Evolutionary conservation across 108 stramenopile species (phyloP).

Genomic region (Cyclostephanos tholiformis): DNA sequence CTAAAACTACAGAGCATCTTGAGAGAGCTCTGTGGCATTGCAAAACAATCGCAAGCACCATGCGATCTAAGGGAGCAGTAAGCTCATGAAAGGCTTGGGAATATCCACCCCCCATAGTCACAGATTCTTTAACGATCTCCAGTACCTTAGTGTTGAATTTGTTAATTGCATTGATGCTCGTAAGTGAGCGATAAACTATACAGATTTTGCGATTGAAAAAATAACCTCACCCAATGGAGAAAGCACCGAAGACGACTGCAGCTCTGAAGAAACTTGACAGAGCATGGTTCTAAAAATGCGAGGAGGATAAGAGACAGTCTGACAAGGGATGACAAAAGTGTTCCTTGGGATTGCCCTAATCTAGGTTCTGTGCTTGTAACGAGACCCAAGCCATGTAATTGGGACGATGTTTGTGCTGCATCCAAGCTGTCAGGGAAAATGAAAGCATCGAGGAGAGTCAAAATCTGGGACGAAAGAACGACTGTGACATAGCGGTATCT

Average conservation of each 20-base stretch:
- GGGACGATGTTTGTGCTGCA: constrained; percentile 56
- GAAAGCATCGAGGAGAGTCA: constrained; percentile 83
- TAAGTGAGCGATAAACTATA: no score
- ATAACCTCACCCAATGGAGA: no score
- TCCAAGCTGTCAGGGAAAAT: constrained; percentile 85
- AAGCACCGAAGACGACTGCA: constrained; percentile 79
- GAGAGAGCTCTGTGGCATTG: constrained; percentile 77
- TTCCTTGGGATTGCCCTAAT: constrained; percentile 78
- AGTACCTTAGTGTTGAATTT: no score
- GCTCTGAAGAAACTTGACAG: constrained; percentile 75
- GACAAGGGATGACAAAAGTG: constrained; percentile 69
- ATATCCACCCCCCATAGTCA: constrained; percentile 71
- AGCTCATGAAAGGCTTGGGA: constrained; percentile 66
- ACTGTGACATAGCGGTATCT: constrained; percentile 51
- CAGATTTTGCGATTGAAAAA: no score
- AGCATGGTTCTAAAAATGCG: constrained; percentile 72
- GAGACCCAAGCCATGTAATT: constrained; percentile 79
- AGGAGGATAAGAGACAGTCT: constrained; percentile 77
- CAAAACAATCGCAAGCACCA: constrained; percentile 70
- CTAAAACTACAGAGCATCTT: constrained; percentile 64
- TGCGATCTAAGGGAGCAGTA: constrained; percentile 64
- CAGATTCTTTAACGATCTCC: constrained; percentile 73
- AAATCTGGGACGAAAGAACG: constrained; percentile 62
- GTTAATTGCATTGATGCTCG: no score
- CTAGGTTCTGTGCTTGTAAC: constrained; percentile 76